Conservation (phyloP, 805 yeast species). For the Candida silvatica region DNA sequence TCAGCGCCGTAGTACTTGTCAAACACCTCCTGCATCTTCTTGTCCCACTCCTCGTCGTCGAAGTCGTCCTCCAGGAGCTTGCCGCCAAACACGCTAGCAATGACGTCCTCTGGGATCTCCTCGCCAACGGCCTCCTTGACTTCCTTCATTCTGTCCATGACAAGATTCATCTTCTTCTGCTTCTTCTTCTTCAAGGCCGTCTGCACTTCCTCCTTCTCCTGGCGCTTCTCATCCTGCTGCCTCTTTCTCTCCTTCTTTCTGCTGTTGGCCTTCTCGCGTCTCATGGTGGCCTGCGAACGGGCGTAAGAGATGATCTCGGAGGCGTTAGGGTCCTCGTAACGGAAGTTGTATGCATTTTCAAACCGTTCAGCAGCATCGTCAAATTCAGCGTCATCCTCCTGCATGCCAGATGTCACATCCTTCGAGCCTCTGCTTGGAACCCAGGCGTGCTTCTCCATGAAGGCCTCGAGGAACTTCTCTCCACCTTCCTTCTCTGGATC, state of each 20-base stretch:
- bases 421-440: constrained; percentile 62
- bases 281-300: constrained; percentile 84
- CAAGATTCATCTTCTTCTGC: constrained; percentile 65
- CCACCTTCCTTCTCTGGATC: constrained; percentile 51
- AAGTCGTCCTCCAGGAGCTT: constrained; percentile 80
- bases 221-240: constrained; percentile 44
- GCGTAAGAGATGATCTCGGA: constrained; percentile 93
- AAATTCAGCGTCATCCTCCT: constrained; percentile 76
- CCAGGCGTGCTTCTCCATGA: constrained; percentile 80
- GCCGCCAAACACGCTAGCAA: constrained; percentile 62
- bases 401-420: constrained; percentile 25
- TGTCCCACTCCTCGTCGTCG: constrained; percentile 88
- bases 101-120: constrained; percentile 48
- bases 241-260: constrained; percentile 80
- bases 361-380: constrained; percentile 88
- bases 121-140: constrained; percentile 64
- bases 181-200: constrained; percentile 63
- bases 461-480: constrained; percentile 65
- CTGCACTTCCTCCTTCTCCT: constrained; percentile 46
- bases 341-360: constrained; percentile 88
- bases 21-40: constrained; percentile 73
- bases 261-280: constrained; percentile 66
- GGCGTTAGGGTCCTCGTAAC: constrained; percentile 87
- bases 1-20: constrained; percentile 67
- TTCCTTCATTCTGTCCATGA: constrained; percentile 60